A percentile compares a stretch with the other conserved stretches of the same genome.
phyloP scores from a whole-genome alignment of 1,284 basidiomycete species.

The Xerocomus nothofagi region DNA sequence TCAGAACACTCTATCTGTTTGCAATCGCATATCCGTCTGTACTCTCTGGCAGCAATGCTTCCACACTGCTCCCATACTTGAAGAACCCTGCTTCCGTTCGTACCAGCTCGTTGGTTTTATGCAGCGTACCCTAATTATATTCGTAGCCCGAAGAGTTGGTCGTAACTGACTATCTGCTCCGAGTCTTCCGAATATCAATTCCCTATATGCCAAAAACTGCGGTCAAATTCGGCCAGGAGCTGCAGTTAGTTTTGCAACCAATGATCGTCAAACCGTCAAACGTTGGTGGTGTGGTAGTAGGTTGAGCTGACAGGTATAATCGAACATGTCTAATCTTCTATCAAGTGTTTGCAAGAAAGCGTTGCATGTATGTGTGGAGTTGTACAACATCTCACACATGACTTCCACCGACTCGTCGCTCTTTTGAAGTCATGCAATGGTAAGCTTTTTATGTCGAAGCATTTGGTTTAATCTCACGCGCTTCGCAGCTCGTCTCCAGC shows the following conservation, averaged over 20 bases:
- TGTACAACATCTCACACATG: constrained; percentile 83
- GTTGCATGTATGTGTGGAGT: constrained; percentile 90
- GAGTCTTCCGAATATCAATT: constrained; percentile 84
- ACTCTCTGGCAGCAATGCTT: constrained; percentile 78
- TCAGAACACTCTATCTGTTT: constrained; percentile 83
- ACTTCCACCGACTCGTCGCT: constrained; percentile 74
- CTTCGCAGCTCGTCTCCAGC: constrained; percentile 53
- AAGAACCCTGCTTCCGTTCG: constrained; percentile 75
- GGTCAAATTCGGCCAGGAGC: constrained; percentile 80
- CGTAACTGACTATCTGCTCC: constrained; percentile 81
- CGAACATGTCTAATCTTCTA: constrained; percentile 1
- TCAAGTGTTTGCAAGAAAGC: constrained; percentile 80
- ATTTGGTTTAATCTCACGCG: constrained; percentile 3
- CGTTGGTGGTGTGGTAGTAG: constrained; percentile 61
- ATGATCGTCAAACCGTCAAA: constrained; percentile 84
- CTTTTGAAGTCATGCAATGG: constrained; percentile 83
- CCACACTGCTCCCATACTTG: constrained; percentile 82
- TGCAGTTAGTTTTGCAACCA: constrained; percentile 78
- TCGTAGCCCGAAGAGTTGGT: constrained; percentile 77
- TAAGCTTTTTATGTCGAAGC: constrained; percentile 35
- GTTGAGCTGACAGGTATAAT: constrained; percentile 18
- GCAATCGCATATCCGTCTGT: constrained; percentile 78
- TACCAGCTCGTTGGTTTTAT: neutral
- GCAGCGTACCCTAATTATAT: neutral
- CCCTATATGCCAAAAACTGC: constrained; percentile 88